phyloP scores from a whole-genome alignment of 495 filamentous ascomycete species.

The Apodospora peruviana region DNA sequence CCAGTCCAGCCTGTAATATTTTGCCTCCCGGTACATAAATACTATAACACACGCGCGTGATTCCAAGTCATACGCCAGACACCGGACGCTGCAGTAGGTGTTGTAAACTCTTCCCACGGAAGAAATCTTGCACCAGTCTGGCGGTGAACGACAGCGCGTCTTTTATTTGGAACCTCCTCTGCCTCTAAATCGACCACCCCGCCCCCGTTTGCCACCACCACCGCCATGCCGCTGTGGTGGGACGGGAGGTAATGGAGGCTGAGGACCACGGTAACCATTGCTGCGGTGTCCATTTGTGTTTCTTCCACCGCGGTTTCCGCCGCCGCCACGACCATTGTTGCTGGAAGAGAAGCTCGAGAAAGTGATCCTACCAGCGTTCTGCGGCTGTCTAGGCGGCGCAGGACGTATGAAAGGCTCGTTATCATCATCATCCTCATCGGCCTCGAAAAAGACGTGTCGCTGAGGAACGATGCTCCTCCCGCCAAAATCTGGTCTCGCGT shows the following conservation, averaged over 20 bases:
- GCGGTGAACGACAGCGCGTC: too few relatives aligned
- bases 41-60: too few relatives aligned
- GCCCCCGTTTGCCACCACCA: background rate
- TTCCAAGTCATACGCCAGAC: too few relatives aligned
- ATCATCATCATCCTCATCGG: constrained; percentile 37
- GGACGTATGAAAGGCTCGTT: constrained; percentile 35
- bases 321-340: background rate
- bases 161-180: too few relatives aligned
- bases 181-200: background rate
- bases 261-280: constrained; percentile 10
- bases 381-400: constrained; percentile 16
- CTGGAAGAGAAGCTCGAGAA: constrained; percentile 18
- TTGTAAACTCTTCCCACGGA: too few relatives aligned
- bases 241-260: constrained; percentile 4
- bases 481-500: constrained; percentile 25
- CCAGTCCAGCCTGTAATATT: too few relatives aligned
- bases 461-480: constrained; percentile 30
- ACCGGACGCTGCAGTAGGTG: too few relatives aligned
- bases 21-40: too few relatives aligned
- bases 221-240: background rate
- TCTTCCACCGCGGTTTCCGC: background rate
- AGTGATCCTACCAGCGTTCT: constrained; percentile 17
- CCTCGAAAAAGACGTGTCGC: constrained; percentile 34
- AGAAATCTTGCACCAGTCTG: too few relatives aligned
- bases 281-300: constrained; percentile 1